Evolutionary conservation across 108 stramenopile genomes (phyloP), one percentile per base, ranked within the genome.

Genomic region (Cyclostephanos tholiformis): DNA sequence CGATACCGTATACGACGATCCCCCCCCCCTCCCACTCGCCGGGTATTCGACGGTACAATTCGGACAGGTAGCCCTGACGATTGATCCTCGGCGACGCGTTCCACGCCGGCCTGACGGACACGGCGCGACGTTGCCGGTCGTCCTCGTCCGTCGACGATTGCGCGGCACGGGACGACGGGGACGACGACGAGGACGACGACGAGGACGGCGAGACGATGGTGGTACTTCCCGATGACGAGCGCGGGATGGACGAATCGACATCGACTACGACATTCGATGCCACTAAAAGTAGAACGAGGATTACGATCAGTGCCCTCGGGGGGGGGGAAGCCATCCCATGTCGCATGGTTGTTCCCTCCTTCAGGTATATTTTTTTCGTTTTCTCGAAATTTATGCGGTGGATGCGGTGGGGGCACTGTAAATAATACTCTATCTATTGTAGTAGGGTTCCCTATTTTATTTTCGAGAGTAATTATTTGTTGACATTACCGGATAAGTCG

Each of bases 1-100:
- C 36, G 36, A 36, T 36, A 43, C 79, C 46, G 65, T 57, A 63
- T 68, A 79, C 76, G 29, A 84, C 74, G 12, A 49, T 66, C n/a
- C n/a, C n/a, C n/a, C n/a, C n/a, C n/a, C 82, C 50, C 22, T 95
- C 93, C 90, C 90, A 92, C 20, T 89, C 88, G 30, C 90, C 90
- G 11, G 89, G 87, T 27, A 82, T 65, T 26, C 89, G 81, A 43
- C 50, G 65, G 64, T 88, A 95, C 19, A 72, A 63, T 11, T 66
- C 52, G 14, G 60, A 41, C 17, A 93, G 68, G 71, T 89, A 96
- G 22, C 92, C 95, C 49, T 88, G 61, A 48, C 69, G 77, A 61
- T 89, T 83, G 58, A 96, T 96, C 53, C 80, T 74, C 27, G 85
- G 76, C 11, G 85, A 86, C 35, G 91, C 86, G 68, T 91, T 93